Evolutionary conservation across 1,284 basidiomycete species (phyloP), one percentile per base, ranked within the genome.

Genomic region (Ganoderma meredithae): DNA sequence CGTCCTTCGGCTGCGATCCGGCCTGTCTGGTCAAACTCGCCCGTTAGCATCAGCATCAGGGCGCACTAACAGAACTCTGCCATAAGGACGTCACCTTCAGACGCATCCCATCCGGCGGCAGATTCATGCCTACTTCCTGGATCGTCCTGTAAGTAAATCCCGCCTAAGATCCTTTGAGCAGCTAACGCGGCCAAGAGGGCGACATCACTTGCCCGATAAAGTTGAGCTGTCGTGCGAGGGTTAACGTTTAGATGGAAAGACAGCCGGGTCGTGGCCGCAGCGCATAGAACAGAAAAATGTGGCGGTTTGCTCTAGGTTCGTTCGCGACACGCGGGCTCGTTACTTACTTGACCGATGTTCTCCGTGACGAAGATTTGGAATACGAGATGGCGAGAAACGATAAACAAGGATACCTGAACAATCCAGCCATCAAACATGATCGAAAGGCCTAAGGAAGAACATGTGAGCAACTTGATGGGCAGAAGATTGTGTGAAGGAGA

Each of bases 211-310:
- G 39, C 55, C 55, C 31, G 33, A 31, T 33, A 39, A 1, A 33
- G 31, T 58, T n/a, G 6, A 58, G 22, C 15, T 33, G 39, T 39
- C 55, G n/a, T 58, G 17, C 33, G 27, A 33, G 52, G 52, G 52
- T 55, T 55, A 55, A 55, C 52, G 27, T 55, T 55, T 31, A 31
- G 27, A 15, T 55, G 52, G 31, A 3, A 55, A 55, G 52, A 55
- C 31, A 17, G 6, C 27, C 27, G 15, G 49, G 12, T n/a, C 3
- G 49, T n/a, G 25, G 49, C 22, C 25, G 27, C 49, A 17, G 31
- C 5, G 52, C 27, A 6, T 19, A 7, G 52, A 55, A 55, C 3
- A 31, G 12, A 31, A 31, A 53, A 31, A 4, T 1, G 25, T 53
- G 12, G 22, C 27, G 22, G 47, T 12, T 31, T 7, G 55, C 55